Percentiles rank a stretch among this genome's conserved stretches.
These are phyloP conservation scores for Dactylellina haptotyla DNA, from an alignment of 2,329 filamentous ascomycete species.

Conservation along the genomic window DNA sequence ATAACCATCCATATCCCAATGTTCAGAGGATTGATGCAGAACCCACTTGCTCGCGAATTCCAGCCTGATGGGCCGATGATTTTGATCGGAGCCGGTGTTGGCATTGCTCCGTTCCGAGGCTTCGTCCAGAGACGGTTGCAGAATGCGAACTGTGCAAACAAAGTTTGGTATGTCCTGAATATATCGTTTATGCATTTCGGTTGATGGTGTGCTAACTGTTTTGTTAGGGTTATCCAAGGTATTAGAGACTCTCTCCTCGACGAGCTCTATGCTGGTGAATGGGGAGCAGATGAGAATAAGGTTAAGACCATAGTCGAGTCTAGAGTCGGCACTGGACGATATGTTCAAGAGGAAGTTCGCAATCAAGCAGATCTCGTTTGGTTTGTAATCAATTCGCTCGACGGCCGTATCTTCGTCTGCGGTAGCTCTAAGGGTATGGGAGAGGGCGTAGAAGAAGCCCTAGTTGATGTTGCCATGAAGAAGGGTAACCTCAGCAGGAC, in stretches of 20 bases:
- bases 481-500: slow-evolving; percentile 87
- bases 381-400: slow-evolving; percentile 96
- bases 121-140: slow-evolving; percentile 94
- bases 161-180: slow-evolving; percentile 74
- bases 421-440: slow-evolving; percentile 97
- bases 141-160: slow-evolving; percentile 95
- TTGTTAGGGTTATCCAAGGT: slow-evolving; percentile 76
- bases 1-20: slow-evolving; percentile 82
- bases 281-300: slow-evolving; percentile 89
- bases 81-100: slow-evolving; percentile 93
- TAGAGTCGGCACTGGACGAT: slow-evolving; percentile 79
- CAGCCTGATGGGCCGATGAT: slow-evolving; percentile 96
- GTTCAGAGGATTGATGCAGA: slow-evolving; percentile 98
- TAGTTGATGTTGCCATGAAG: slow-evolving; percentile 89
- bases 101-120: slow-evolving; percentile 95
- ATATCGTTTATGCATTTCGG: neutral
- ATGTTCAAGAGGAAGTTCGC: slow-evolving; percentile 94
- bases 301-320: slow-evolving; percentile 84
- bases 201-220: slow-evolving; percentile 23
- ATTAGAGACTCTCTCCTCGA: slow-evolving; percentile 93
- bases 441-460: slow-evolving; percentile 87
- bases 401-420: slow-evolving; percentile 95
- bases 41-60: slow-evolving; percentile 91
- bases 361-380: slow-evolving; percentile 96
- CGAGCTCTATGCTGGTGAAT: slow-evolving; percentile 95